Base-by-base conservation (phyloP, 495 filamentous ascomycete species). In the Delitschia confertaspora region DNA sequence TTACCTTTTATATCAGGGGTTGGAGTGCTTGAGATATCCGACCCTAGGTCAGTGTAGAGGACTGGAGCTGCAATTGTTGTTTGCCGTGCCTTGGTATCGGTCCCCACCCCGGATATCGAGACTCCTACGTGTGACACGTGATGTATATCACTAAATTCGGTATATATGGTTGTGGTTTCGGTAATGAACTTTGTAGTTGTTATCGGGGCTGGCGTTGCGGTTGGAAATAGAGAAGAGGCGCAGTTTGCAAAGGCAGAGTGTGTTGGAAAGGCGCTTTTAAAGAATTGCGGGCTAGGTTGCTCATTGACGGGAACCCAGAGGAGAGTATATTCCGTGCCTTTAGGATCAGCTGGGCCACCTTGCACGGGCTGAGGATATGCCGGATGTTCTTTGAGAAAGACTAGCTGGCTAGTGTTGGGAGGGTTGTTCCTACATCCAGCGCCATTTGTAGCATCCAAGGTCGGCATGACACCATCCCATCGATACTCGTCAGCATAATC, bases 361-460 rank as follows among this genome's bases (percentile, higher is more conserved):
- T 37, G 21, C 19, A 29, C 41, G n/a, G 48, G 48, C 24, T 51
- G 48, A 19, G 48, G 42, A 23, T 51, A 51, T 29, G 39, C 42
- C n/a, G 48, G 48, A 32, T 51, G 48, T 17, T 17, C 9, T 9
- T 6, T 4, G 3, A 51, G 42, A 19, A 34, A 18, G 1, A 25
- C 36, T n/a, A n/a, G 13, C 34, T 23, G 1, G 20, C 18, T 13
- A 32, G 42, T 16, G 24, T 33, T 2, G 33, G 23, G n/a, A 36
- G 17, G 4, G 41, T 35, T 9, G 48, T 51, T 20, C 30, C 41
- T n/a, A n/a, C n/a, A n/a, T n/a, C n/a, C n/a, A n/a, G n/a, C n/a
- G n/a, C n/a, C n/a, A n/a, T n/a, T n/a, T n/a, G n/a, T n/a, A n/a
- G n/a, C n/a, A n/a, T 45, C 41, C 29, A 32, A n/a, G 10, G 48